Conservation (phyloP, 108 stramenopile species). For the Epipyxis sp. region DNA sequence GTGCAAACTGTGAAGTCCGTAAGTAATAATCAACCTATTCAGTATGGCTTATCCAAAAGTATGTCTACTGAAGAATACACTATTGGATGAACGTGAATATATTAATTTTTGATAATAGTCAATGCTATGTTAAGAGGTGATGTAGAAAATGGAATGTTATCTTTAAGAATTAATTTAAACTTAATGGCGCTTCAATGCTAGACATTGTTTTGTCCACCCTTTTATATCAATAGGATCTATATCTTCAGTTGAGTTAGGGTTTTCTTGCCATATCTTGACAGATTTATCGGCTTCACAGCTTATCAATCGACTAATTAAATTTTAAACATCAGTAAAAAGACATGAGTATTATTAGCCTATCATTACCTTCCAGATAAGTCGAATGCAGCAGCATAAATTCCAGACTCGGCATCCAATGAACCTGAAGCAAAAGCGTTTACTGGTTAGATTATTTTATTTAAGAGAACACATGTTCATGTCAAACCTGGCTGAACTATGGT, state of each 20-base stretch:
- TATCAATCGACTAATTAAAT: slow-evolving; percentile 73
- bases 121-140: too few species aligned
- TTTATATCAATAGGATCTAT: slow-evolving; percentile 93
- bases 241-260: slow-evolving; percentile 78
- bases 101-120: too few species aligned
- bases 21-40: background rate
- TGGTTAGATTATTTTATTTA: too few species aligned
- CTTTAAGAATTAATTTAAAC: too few species aligned
- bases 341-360: too few species aligned
- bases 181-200: slow-evolving; percentile 70
- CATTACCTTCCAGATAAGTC: slow-evolving; percentile 97
- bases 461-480: background rate
- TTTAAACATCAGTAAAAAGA: background rate
- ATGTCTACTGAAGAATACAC: background rate
- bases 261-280: slow-evolving; percentile 97
- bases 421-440: too few species aligned
- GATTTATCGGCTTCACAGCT: slow-evolving; percentile 99
- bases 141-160: too few species aligned
- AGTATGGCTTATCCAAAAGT: background rate
- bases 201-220: slow-evolving; percentile 82
- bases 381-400: slow-evolving; percentile 82
- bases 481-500: slow-evolving; percentile 95
- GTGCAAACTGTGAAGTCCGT: slow-evolving; percentile 34
- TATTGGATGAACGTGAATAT: slow-evolving; percentile 15
- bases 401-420: slow-evolving; percentile 92